Evolutionary conservation across 2,329 filamentous ascomycete species (phyloP), one percentile per base, ranked within the genome.

Genomic region (Pseudocercospora pini-densiflorae): DNA sequence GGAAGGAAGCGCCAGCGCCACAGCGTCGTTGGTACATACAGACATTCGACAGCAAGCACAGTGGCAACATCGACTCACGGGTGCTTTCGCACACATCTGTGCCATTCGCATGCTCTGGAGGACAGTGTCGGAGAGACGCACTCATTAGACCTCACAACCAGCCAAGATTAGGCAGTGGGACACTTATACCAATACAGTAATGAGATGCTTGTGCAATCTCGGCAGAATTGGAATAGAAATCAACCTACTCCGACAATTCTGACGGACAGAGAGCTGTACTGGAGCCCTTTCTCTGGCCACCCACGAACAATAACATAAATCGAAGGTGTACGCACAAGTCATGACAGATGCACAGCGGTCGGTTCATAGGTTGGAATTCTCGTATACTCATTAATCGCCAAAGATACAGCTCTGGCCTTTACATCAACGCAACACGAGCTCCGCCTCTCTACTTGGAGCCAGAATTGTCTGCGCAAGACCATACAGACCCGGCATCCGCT

Each of bases 381-480:
- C 36, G 36, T 40, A 40, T 40, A 40, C 36, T 40, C 36, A 36
- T 14, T 36, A 36, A 49, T 49, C 45, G n/a, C 23, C n/a, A 49
- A 19, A 49, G 45, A 49, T 5, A 19, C 45, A 10, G n/a, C n/a
- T 24, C 23, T 24, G 45, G 45, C 45, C 45, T 49, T 33, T 31
- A 10, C 27, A 57, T 16, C 53, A 16, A 19, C 53, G 53, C 53
- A 49, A 33, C 14, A 19, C 9, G 2, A 19, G 2, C 3, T 9
- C 16, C n/a, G 3, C 27, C 54, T 21, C 27, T 12, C 24, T 51
- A 61, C 16, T 23, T 31, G 16, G 59, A 61, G 40, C 24, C 19
- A 4, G 59, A 61, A 51, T 61, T 61, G 59, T 61, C 59, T 10
- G 45, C 45, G 21, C 59, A 61, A 19, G 59, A 61, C 59, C 59